Evolutionary conservation across 331 rosid genomes (phyloP), one percentile per base, ranked within the genome.

Genomic region (Erythrophleum ivorense): DNA sequence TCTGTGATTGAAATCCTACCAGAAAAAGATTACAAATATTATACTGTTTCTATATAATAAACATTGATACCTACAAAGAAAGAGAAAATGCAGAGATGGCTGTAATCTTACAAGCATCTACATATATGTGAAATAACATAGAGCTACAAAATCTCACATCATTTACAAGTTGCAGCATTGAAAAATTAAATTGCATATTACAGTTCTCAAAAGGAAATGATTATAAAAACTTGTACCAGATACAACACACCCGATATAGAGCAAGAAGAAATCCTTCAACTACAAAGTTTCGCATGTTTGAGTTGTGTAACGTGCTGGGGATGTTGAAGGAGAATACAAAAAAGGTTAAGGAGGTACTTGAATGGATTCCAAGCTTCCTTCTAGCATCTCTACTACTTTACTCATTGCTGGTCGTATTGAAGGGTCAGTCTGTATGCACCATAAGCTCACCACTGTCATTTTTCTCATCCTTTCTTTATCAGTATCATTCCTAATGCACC

Each of bases 341-440:
- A 16, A 49, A 0, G 79, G 84, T 31, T 53, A 63, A 0, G 84
- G 74, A 6, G 59, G 79, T 0, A 63, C 9, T 63, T 49, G 49
- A 34, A 80, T 36, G 0, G 67, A 63, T 36, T 50, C 73, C 40
- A 73, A 3, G 52, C 58, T 63, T 40, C 67, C 79, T 52, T 80
- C 79, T 0, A 80, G 11, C 84, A 73, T 80, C 4, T 72, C 79
- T 67, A 73, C 73, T 48, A 73, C 68, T 40, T 29, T 21, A 62
- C 58, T 52, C 57, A 80, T 80, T 24, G 33, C 4, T 1, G 84
- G 79, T 6, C 67, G 18, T 31, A 1, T 21, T 5, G 24, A 34
- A 60, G 80, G 71, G 1, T 76, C 21, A 24, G 71, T 76, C 4
- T 75, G 79, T 75, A 75, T 43, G 29, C 54, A 75, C 79, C 79